phyloP scores from a whole-genome alignment of 73 alveolate genomes.

The Paramecium sonneborni region DNA sequence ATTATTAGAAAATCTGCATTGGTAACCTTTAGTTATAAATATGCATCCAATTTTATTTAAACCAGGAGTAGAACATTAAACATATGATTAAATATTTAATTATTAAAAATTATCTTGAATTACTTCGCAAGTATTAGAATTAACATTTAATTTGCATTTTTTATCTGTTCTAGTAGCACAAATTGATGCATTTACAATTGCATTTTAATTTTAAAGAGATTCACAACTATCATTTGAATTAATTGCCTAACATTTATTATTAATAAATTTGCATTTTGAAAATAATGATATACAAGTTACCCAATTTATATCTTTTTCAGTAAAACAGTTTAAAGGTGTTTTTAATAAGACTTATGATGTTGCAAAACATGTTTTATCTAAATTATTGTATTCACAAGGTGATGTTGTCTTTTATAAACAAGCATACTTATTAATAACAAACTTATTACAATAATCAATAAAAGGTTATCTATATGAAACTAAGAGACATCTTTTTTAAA shows the following conservation, averaged over 20 bases:
- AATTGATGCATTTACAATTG: not conserved
- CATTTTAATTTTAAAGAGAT: not conserved
- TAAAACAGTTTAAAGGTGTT: not conserved
- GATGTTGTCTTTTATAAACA: not conserved
- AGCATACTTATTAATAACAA: not conserved
- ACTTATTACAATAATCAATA: not conserved
- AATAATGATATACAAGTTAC: not conserved
- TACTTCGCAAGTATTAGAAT: not conserved
- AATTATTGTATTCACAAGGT: not conserved
- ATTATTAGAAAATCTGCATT: not conserved
- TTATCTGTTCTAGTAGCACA: not conserved
- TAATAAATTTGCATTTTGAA: not conserved
- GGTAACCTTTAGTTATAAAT: not conserved
- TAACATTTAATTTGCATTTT: not conserved
- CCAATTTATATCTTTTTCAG: not conserved
- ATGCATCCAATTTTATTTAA: not conserved
- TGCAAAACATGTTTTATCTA: too few relatives aligned
- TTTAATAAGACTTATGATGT: too few relatives aligned
- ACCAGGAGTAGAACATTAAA: too few relatives aligned
- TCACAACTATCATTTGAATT: not conserved
- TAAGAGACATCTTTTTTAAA: not conserved
- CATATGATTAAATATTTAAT: not conserved
- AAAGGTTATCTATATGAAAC: not conserved
- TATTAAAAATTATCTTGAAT: not conserved
- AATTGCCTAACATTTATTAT: not conserved